Evolutionary conservation across 108 stramenopile genomes (phyloP).

Genomic region (Cyclotella choctawhatcheeana): DNA sequence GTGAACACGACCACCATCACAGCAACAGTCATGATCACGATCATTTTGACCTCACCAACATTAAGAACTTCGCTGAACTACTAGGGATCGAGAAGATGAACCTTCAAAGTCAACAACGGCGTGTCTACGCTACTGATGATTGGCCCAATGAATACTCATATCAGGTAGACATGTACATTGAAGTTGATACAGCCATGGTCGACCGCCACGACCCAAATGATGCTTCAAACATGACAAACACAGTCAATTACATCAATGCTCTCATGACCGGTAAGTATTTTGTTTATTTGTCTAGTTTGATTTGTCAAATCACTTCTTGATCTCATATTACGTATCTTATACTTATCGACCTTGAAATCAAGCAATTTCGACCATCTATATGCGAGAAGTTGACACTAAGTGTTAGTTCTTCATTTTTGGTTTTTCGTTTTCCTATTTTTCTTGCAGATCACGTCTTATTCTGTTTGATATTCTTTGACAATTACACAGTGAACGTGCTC

Average conservation of each 20-base stretch:
- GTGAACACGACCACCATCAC: not conserved
- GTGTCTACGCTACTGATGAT: conserved; percentile 1
- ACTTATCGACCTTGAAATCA: too few relatives aligned
- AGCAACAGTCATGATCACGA: not conserved
- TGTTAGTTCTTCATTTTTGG: not conserved
- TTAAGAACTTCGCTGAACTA: too few relatives aligned
- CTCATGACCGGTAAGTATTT: not conserved
- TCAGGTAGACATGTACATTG: conserved; percentile 21
- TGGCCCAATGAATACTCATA: conserved; percentile 8
- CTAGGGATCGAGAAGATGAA: too few relatives aligned
- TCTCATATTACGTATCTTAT: too few relatives aligned
- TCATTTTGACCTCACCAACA: too few relatives aligned
- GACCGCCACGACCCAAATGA: not conserved
- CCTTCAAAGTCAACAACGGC: too few relatives aligned
- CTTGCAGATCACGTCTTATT: too few relatives aligned
- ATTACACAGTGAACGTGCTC: conserved; percentile 1
- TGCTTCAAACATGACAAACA: not conserved
- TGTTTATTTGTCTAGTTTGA: too few relatives aligned
- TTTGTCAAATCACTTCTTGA: too few relatives aligned
- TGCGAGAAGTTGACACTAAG: conserved; percentile 26
- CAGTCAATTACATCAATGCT: conserved; percentile 16
- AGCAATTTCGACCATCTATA: conserved; percentile 15
- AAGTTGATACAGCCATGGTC: conserved; percentile 2
- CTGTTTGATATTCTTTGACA: too few relatives aligned
- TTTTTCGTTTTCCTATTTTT: too few relatives aligned